These are phyloP conservation scores for Phyllosticta ampelicida DNA, from an alignment of 2,329 filamentous ascomycete species.

Conservation along the genomic window DNA sequence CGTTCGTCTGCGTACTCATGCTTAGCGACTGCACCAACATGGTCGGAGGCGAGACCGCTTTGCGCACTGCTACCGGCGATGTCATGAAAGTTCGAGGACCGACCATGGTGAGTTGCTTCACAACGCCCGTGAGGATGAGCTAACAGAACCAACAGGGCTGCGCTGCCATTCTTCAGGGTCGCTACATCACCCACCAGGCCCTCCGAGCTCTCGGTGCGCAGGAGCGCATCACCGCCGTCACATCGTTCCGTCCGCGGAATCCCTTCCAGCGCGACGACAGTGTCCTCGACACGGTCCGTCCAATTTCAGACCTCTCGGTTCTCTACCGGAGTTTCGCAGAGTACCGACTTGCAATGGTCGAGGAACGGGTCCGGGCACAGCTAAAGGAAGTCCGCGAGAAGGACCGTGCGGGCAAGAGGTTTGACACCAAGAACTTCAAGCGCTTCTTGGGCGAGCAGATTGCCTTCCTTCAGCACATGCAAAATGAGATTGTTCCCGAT, in stretches of 20 bases:
- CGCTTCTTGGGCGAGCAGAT: conserved; percentile 24
- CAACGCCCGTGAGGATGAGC: not conserved
- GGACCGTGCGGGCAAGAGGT: conserved; percentile 20
- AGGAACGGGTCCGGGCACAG: conserved; percentile 44
- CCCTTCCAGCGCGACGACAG: conserved; percentile 48
- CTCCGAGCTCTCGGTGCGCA: conserved; percentile 46
- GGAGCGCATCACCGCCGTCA: conserved; percentile 57
- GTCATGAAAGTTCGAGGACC: conserved; percentile 50
- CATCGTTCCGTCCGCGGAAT: conserved; percentile 51
- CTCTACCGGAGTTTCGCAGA: conserved; percentile 52
- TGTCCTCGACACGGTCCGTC: conserved; percentile 48
- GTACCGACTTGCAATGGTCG: conserved; percentile 53
- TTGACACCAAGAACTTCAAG: conserved; percentile 25
- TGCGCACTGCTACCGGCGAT: conserved; percentile 44
- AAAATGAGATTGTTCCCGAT: conserved; percentile 24
- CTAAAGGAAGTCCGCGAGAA: conserved; percentile 34
- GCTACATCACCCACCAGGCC: conserved; percentile 56
- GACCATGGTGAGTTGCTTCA: conserved; percentile 39
- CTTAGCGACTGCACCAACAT: conserved; percentile 52
- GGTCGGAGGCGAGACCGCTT: conserved; percentile 54
- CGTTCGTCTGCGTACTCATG: conserved; percentile 61
- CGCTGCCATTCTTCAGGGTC: conserved; percentile 54
- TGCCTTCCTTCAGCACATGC: conserved; percentile 24
- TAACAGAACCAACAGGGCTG: conserved; percentile 37
- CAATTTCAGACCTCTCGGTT: conserved; percentile 46